phyloP scores from a whole-genome alignment of 2,329 filamentous ascomycete species.

The Diaporthe ampelina region DNA sequence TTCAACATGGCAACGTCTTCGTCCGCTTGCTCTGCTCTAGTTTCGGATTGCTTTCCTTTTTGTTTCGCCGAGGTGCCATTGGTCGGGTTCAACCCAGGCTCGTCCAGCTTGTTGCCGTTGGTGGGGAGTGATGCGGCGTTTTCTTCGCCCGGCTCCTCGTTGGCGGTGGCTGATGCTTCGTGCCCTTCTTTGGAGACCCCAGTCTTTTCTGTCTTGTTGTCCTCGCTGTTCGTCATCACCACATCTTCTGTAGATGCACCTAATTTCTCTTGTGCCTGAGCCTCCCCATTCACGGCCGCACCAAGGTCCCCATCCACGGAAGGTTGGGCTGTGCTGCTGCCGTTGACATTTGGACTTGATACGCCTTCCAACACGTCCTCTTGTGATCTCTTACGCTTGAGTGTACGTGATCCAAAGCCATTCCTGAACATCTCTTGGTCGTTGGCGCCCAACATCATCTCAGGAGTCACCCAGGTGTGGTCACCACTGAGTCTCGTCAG shows the following conservation, averaged over 20 bases:
- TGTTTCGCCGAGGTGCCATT: conserved; percentile 24
- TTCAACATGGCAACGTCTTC: conserved; percentile 36
- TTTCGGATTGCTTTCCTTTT: conserved; percentile 38
- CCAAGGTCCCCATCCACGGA: conserved; percentile 42
- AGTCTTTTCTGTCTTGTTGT: conserved; percentile 19
- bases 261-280: background rate
- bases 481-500: conserved; percentile 82
- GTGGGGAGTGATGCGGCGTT: background rate
- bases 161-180: background rate
- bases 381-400: conserved; percentile 43
- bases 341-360: conserved; percentile 37
- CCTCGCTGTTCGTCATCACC: conserved; percentile 44
- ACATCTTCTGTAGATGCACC: conserved; percentile 43
- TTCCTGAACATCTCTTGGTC: conserved; percentile 70
- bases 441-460: conserved; percentile 68
- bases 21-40: conserved; percentile 22
- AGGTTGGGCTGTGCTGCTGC: conserved; percentile 13
- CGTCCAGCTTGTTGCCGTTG: background rate
- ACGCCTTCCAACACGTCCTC: conserved; percentile 34
- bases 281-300: background rate
- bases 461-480: conserved; percentile 75
- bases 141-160: background rate
- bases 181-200: conserved; percentile 21
- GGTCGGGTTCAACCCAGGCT: conserved; percentile 23
- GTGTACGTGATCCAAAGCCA: conserved; percentile 56